phyloP scores from a whole-genome alignment of 441 rosid species.

The Populus hybrid region DNA sequence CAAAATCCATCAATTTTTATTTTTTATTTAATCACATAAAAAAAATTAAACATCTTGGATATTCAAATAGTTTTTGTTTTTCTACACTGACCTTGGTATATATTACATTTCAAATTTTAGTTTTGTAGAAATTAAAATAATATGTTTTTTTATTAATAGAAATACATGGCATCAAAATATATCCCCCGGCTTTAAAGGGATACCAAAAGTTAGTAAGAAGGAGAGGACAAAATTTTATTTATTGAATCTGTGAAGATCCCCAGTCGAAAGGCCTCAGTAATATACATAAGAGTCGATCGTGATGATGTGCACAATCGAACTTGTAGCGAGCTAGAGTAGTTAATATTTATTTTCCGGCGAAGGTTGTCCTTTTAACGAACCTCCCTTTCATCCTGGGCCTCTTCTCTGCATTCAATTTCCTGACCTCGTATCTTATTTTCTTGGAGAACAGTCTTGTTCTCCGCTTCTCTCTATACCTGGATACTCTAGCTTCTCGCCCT shows the following conservation, averaged over 20 bases:
- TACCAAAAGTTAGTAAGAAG: not conserved
- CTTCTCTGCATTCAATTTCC: conserved; percentile 93
- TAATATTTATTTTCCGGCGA: conserved; percentile 32
- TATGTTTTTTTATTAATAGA: no score
- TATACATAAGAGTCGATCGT: not conserved
- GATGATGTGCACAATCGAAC: not conserved
- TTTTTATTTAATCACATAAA: no score
- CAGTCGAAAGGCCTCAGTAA: not conserved
- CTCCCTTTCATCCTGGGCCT: conserved; percentile 98
- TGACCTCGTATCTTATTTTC: conserved; percentile 96
- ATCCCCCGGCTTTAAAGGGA: not conserved
- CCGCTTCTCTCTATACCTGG: conserved; percentile 83
- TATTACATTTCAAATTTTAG: no score
- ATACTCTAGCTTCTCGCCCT: conserved; percentile 83
- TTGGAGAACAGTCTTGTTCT: conserved; percentile 88
- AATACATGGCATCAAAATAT: no score
- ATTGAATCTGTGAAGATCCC: not conserved
- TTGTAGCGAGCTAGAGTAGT: conserved; percentile 16
- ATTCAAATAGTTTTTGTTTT: no score
- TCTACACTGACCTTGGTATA: no score
- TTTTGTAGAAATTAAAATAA: no score
- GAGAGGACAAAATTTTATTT: not conserved
- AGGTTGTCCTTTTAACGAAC: conserved; percentile 74
- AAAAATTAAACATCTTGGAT: no score
- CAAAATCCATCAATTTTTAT: no score